phyloP scores from a whole-genome alignment of 2,329 filamentous ascomycete genomes.

The Geosmithia putterillii region DNA sequence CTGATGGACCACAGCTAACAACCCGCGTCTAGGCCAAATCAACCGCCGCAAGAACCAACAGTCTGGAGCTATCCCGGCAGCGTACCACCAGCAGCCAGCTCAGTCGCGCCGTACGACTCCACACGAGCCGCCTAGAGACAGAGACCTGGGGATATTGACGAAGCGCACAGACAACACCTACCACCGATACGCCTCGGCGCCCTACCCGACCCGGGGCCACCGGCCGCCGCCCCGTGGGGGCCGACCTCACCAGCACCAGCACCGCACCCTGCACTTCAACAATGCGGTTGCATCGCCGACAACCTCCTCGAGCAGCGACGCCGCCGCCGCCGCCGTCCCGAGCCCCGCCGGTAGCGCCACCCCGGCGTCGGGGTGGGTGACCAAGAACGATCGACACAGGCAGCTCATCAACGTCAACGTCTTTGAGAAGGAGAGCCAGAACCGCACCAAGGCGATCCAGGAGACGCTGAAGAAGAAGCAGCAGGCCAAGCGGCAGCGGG shows the following conservation, averaged over 20 bases:
- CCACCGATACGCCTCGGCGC: conserved; percentile 14
- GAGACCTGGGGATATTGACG: neutral
- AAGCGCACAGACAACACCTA: conserved; percentile 16
- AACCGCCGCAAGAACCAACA: conserved; percentile 64
- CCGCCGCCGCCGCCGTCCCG: conserved; percentile 16
- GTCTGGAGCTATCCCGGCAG: conserved; percentile 14
- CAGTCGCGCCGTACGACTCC: neutral
- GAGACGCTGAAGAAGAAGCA: conserved; percentile 50
- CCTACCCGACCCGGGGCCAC: conserved; percentile 21
- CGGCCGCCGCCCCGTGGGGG: conserved; percentile 13
- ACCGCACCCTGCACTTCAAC: conserved; percentile 55
- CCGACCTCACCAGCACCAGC: conserved; percentile 23
- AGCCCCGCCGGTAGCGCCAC: conserved; percentile 16
- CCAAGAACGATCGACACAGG: conserved; percentile 62
- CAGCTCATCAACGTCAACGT: conserved; percentile 74
- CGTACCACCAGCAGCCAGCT: neutral
- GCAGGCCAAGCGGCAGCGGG: conserved; percentile 37
- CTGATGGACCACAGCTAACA: neutral
- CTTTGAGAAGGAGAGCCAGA: conserved; percentile 61
- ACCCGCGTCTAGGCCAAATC: conserved; percentile 51
- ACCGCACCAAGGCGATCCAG: conserved; percentile 58
- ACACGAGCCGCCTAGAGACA: neutral
- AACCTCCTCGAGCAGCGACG: conserved; percentile 15
- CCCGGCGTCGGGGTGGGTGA: conserved; percentile 50
- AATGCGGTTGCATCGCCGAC: conserved; percentile 7